Conservation (phyloP, 345 rosid genomes). For the Heritiera fomes region DNA sequence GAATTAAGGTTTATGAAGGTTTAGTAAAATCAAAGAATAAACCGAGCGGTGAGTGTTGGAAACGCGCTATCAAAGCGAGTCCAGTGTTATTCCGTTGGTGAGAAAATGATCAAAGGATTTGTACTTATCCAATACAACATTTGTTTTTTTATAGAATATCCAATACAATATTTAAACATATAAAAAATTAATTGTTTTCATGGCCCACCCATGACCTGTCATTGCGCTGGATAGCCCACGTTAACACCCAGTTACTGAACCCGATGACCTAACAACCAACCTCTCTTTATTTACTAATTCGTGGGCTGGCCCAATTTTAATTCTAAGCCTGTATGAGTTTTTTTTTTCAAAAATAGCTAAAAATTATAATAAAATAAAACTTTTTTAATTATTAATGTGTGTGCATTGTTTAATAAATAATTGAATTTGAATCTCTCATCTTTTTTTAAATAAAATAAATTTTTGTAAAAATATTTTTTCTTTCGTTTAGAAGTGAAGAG, state of each 20-base stretch:
- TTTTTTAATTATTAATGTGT: no score
- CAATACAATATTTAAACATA: not conserved
- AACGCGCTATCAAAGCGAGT: not conserved
- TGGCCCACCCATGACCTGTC: not conserved
- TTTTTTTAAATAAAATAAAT: no score
- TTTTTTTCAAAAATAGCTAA: no score
- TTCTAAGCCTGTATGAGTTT: not conserved
- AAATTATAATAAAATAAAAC: no score
- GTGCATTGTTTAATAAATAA: no score
- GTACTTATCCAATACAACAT: constrained; percentile 7
- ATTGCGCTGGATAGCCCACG: not conserved
- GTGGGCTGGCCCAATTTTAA: not conserved
- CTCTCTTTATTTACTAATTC: not conserved
- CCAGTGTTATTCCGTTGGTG: not conserved
- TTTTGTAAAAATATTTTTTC: no score
- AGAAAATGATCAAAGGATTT: constrained; percentile 11
- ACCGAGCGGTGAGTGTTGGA: not conserved
- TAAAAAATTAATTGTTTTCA: not conserved
- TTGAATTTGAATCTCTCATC: no score
- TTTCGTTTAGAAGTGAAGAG: no score
- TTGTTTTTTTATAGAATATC: not conserved
- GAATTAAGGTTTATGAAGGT: no score
- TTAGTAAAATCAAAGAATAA: no score
- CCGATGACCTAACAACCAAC: no score
- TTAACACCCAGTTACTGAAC: not conserved